Base-by-base conservation (phyloP, 2,329 filamentous ascomycete species). In the Aspergillus udagawae region DNA sequence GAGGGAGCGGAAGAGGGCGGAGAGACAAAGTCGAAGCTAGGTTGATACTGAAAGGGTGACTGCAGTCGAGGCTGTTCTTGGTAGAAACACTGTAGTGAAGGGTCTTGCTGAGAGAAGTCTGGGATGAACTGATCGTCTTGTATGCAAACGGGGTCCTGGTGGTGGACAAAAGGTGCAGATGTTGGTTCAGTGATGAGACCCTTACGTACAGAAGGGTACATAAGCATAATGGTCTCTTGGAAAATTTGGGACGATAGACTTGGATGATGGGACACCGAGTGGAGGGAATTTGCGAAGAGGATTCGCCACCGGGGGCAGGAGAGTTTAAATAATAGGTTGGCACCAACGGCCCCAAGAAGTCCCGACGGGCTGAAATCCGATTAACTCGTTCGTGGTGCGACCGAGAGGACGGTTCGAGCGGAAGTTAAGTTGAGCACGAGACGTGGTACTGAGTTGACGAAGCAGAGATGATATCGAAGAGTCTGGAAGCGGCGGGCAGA, bases 121-220 rank as follows among this genome's bases (percentile, higher is more conserved):
- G 70, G 67, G 53, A 71, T 63, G 47, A 69, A 67, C 51, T 71
- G 71, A 56, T 74, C 70, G 69, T 75, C 73, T 70, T 74, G 72
- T 67, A 75, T 72, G 61, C 63, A 68, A 61, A 73, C 65, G 55
- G 67, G 59, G 56, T 71, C 69, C 55, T 67, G 59, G 57, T 67
- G 65, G 65, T 67, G 67, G 61, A 63, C 42, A 54, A 62, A 62
- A 48, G 62, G 52, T 53, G 58, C 42, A 51, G 62, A 60, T 29
- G 67, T 57, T 62, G 71, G 69, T 68, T 73, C 72, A 59, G 67
- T 74, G 71, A 74, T 73, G 70, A 73, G 69, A 72, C 66, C 72
- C 70, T 75, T 75, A 73, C 73, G 73, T 75, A 64, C 60, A n/a
- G 63, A 59, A 58, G 73, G 69, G 65, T 73, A 66, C 66, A 72